These are phyloP conservation scores for Saccharomyces hybrid DNA, from an alignment of 1,139 yeast genomes.

Conservation along the genomic window DNA sequence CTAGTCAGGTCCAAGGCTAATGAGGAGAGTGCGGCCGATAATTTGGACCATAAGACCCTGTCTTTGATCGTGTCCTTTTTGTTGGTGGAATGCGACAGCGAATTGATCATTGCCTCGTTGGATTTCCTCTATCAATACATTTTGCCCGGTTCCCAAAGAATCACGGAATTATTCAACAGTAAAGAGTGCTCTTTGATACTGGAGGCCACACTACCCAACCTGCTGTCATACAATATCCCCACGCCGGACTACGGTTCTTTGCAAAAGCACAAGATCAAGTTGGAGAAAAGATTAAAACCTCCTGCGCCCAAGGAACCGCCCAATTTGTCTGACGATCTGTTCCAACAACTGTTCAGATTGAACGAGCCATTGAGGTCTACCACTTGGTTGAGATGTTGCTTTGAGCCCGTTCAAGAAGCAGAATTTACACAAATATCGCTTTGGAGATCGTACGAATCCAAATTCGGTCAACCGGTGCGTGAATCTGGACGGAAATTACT, in stretches of 20 bases:
- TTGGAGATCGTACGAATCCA: constrained; percentile 92
- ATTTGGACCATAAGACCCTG: constrained; percentile 35
- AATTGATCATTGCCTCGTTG: constrained; percentile 51
- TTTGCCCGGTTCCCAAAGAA: constrained; percentile 41
- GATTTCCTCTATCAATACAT: constrained; percentile 65
- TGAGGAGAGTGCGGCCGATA: constrained; percentile 41
- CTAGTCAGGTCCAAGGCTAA: constrained; percentile 40
- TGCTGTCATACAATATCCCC: constrained; percentile 48
- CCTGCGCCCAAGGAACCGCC: constrained; percentile 57
- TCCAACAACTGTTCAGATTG: constrained; percentile 52
- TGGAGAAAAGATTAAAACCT: constrained; percentile 39
- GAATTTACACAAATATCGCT: constrained; percentile 93
- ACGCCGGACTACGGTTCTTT: constrained; percentile 30
- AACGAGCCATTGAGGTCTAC: constrained; percentile 91
- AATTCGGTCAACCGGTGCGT: constrained; percentile 51
- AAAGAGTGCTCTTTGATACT: constrained; percentile 43
- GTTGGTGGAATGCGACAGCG: constrained; percentile 46
- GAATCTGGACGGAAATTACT: constrained; percentile 50
- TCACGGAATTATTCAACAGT: constrained; percentile 33
- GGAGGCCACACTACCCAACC: constrained; percentile 51
- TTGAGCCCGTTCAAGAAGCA: constrained; percentile 65
- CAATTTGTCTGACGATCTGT: constrained; percentile 47
- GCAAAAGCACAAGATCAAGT: constrained; percentile 37
- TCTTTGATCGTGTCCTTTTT: constrained; percentile 43
- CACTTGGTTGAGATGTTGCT: constrained; percentile 90